A percentile compares a stretch with the other conserved stretches of the same genome.
phyloP scores from a whole-genome alignment of 768 basidiomycete species.

The Atractiella rhizophila region DNA sequence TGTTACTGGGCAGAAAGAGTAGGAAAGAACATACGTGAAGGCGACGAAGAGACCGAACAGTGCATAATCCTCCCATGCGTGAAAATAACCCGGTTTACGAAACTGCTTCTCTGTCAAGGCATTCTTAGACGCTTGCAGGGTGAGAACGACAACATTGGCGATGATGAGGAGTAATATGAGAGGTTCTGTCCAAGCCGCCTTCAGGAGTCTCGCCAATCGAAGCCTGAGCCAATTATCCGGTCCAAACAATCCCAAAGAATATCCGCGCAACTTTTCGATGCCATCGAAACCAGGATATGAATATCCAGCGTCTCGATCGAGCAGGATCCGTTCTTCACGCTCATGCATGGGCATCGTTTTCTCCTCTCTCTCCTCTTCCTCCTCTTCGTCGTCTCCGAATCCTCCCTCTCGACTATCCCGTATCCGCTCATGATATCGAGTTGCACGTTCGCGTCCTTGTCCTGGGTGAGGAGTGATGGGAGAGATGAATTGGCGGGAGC shows the following conservation, averaged over 20 bases:
- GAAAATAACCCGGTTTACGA: slow-evolving; percentile 42
- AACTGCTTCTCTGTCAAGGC: slow-evolving; percentile 23
- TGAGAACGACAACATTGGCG: slow-evolving; percentile 52
- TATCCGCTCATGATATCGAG: no score
- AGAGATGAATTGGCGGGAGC: no score
- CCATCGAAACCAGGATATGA: no score
- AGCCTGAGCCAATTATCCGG: slow-evolving; percentile 27
- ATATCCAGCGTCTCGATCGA: no score
- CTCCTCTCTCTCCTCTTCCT: no score
- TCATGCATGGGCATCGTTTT: no score
- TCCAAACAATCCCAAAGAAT: slow-evolving; percentile 51
- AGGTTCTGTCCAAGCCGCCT: slow-evolving; percentile 83
- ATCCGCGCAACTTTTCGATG: slow-evolving; percentile 52
- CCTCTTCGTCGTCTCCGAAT: no score
- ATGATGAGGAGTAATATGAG: slow-evolving; percentile 58
- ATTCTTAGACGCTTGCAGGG: slow-evolving; percentile 46
- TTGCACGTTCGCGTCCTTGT: no score
- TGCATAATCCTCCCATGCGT: slow-evolving; percentile 62
- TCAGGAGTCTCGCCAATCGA: slow-evolving; percentile 24
- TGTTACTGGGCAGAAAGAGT: slow-evolving; percentile 22
- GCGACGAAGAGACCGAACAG: slow-evolving; percentile 59
- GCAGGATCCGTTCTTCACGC: no score
- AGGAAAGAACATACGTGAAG: no score
- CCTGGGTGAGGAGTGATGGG: no score
- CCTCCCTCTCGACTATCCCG: no score